Base-by-base conservation (phyloP, 805 yeast species). In the Saccharomycopsis sp. region DNA sequence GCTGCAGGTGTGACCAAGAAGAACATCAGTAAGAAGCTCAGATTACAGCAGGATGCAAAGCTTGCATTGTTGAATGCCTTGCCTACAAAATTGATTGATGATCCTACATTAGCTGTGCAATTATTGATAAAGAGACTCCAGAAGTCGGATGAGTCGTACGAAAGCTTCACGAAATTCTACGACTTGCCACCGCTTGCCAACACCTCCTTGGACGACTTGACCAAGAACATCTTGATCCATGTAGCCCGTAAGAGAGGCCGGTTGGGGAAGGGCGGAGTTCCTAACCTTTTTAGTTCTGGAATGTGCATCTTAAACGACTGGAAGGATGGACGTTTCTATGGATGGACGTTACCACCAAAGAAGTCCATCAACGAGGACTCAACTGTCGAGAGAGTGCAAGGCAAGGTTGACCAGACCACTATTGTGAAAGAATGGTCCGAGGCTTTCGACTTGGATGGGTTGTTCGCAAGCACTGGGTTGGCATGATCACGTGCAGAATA, bases 311-410 rank as follows among this genome's bases (percentile, higher is more conserved):
- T 94, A 68, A 89, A 82, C 67, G 99, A 94, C 73, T 94, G 98
- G 98, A 84, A 97, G 74, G 97, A 92, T 72, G 99, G 99, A 60
- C 83, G 94, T 70, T 84, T 94, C 66, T 73, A 86, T 57, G 96
- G 97, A 53, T 94, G 97, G 97, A 83, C 89, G 1, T 73, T 85
- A 66, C 96, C 97, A 55, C 86, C 75, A 52, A 58, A 54, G 24
- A 59, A 51, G 19, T 54, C 53, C 17, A 67, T 70, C 9, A 64
- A 55, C 14, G 75, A 78, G 38, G 76, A 84, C 12, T 78, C 79
- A 65, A 73, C 73, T n/a, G 67, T 71, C 52, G 73, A 70, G 22
- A 65, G 69, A 58, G 77, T 73, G 19, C 79, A 78, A 20, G 73
- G 72, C 53, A 72, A 71, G 64, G 78, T 78, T 62, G 78, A 76